Conservation (phyloP, 805 yeast species). For the Wickerhamiella alocasiicola region DNA sequence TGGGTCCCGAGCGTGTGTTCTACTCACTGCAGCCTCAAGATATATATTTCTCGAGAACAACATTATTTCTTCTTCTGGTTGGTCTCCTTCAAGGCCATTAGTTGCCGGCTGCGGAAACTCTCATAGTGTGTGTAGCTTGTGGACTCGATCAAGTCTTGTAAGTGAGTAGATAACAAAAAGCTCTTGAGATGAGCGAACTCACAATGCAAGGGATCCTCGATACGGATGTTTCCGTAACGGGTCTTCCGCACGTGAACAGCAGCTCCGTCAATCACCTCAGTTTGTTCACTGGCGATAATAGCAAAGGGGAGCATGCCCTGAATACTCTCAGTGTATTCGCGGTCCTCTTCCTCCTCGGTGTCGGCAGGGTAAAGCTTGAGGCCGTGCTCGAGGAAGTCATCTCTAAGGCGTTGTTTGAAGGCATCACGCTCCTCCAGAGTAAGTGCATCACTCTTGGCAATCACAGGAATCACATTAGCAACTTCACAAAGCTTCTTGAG, state of each 20-base stretch:
- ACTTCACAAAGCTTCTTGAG: conserved; percentile 76
- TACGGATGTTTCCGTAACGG: conserved; percentile 85
- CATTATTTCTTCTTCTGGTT: conserved; percentile 20
- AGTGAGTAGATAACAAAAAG: conserved; percentile 86
- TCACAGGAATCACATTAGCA: conserved; percentile 87
- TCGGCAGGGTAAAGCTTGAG: conserved; percentile 66
- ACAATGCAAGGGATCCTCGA: conserved; percentile 89
- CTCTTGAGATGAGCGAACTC: conserved; percentile 91
- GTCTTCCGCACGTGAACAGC: conserved; percentile 81
- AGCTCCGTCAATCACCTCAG: conserved; percentile 64
- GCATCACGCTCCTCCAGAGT: conserved; percentile 72
- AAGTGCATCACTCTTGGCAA: conserved; percentile 84
- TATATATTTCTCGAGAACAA: no score
- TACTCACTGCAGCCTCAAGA: no score
- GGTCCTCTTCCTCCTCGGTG: conserved; percentile 40
- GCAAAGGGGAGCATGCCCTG: conserved; percentile 65
- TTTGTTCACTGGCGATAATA: conserved; percentile 77
- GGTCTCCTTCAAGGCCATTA: conserved; percentile 85
- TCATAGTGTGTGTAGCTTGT: conserved; percentile 84
- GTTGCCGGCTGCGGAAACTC: conserved; percentile 83
- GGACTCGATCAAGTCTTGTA: conserved; percentile 90
- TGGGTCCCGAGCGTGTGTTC: no score
- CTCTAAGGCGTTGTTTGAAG: conserved; percentile 62
- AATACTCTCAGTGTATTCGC: conserved; percentile 25
- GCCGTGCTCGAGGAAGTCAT: conserved; percentile 59